Conservation (phyloP, 176 grass and related monocot genomes). For the Carex myosuroides region DNA sequence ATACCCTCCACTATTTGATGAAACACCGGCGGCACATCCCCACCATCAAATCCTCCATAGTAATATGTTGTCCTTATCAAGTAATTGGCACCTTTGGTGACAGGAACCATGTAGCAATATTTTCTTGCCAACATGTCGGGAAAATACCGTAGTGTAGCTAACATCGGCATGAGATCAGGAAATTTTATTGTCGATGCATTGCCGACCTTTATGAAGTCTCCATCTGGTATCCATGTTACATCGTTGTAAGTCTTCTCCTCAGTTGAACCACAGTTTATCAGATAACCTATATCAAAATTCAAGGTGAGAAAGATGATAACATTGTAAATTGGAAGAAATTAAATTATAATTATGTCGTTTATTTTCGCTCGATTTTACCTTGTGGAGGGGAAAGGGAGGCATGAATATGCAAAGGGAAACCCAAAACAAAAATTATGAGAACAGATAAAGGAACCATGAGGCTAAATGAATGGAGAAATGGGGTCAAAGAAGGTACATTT, state of each 20-base stretch:
- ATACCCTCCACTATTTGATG: constrained; percentile 74
- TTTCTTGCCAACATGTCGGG: constrained; percentile 43
- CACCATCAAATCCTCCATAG: constrained; percentile 80
- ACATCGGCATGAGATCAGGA: constrained; percentile 18
- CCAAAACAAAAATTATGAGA: constrained; percentile 18
- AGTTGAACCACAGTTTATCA: constrained; percentile 60
- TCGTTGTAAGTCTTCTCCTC: constrained; percentile 11
- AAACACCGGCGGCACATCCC: constrained; percentile 44
- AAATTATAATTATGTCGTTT: neutral
- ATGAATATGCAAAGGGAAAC: constrained; percentile 16
- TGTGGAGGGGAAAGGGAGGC: constrained; percentile 16
- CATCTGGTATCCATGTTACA: constrained; percentile 53
- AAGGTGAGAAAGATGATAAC: neutral
- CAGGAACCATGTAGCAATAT: constrained; percentile 69
- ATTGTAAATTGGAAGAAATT: neutral
- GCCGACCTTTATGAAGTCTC: constrained; percentile 39
- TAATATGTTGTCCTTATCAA: constrained; percentile 71
- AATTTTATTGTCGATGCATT: constrained; percentile 3
- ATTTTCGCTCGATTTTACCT: constrained; percentile 12
- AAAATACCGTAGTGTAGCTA: constrained; percentile 66
- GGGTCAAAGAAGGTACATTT: constrained; percentile 4
- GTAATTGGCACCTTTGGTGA: constrained; percentile 30
- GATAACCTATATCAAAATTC: constrained; percentile 32
- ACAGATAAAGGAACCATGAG: constrained; percentile 28
- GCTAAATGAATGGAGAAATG: neutral